A percentile compares a stretch with the other conserved stretches of the same genome.
phyloP scores from a whole-genome alignment of 2,329 filamentous ascomycete genomes.

The Coniochaeta sp. region DNA sequence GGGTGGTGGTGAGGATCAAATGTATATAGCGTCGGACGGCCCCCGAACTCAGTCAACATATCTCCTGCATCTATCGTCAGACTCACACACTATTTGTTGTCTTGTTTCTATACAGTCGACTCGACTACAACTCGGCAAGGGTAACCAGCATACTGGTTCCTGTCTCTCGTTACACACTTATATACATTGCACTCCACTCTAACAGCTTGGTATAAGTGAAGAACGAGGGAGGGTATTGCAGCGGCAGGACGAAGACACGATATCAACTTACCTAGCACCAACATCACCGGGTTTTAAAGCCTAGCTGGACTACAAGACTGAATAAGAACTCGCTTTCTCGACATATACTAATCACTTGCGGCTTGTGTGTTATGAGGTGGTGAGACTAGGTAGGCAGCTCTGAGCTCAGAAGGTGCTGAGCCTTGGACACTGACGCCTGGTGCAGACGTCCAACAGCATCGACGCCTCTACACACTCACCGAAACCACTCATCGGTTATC shows the following conservation, averaged over 20 bases:
- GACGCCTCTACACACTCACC: neutral
- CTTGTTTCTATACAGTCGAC: neutral
- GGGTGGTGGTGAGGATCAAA: neutral
- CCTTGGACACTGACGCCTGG: slow-evolving; percentile 1
- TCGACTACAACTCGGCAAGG: neutral
- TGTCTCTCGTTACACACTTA: slow-evolving; percentile 1
- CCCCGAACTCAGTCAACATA: neutral
- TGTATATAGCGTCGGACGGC: slow-evolving; percentile 3
- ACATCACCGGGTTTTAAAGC: neutral
- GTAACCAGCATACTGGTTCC: neutral
- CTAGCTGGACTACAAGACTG: neutral
- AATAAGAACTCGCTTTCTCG: neutral
- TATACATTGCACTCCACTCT: neutral
- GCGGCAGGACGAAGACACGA: neutral
- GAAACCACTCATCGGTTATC: neutral
- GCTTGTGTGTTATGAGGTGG: neutral
- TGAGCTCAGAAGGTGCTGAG: neutral
- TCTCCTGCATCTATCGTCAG: neutral
- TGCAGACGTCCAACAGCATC: neutral
- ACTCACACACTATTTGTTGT: neutral
- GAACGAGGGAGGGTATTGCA: neutral
- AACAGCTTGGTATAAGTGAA: neutral
- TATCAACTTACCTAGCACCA: neutral
- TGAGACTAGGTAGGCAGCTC: neutral
- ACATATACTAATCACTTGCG: neutral